These are phyloP conservation scores for Eragrostis nindensis DNA, from an alignment of 176 grass and related monocot species.

Conservation along the genomic window DNA sequence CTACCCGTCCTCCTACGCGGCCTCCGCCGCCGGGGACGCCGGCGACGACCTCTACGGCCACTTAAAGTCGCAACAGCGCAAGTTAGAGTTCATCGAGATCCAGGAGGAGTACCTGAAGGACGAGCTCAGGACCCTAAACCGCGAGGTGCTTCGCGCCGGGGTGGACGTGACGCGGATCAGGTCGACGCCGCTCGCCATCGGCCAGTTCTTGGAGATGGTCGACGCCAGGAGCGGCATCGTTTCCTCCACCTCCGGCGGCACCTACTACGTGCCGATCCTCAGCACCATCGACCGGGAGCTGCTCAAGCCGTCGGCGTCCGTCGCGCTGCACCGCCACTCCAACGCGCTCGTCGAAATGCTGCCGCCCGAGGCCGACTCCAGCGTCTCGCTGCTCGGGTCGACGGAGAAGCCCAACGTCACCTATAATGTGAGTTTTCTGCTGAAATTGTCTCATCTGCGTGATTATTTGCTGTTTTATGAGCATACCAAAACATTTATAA, in stretches of 20 bases:
- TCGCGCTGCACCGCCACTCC: slow-evolving; percentile 84
- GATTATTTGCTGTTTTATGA: neutral
- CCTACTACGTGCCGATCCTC: slow-evolving; percentile 85
- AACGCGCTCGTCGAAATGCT: slow-evolving; percentile 88
- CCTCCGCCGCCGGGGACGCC: no score
- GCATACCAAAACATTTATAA: neutral
- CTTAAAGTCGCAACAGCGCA: slow-evolving; percentile 72
- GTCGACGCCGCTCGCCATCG: slow-evolving; percentile 80
- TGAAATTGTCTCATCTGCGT: neutral
- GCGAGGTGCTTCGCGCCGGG: slow-evolving; percentile 67
- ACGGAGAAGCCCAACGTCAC: slow-evolving; percentile 87
- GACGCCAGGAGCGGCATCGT: slow-evolving; percentile 86
- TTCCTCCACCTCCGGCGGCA: slow-evolving; percentile 75
- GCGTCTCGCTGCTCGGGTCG: slow-evolving; percentile 78
- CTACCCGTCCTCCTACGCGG: no score
- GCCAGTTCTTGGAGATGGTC: slow-evolving; percentile 99
- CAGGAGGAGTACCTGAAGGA: slow-evolving; percentile 92
- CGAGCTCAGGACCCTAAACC: slow-evolving; percentile 84
- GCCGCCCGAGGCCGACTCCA: slow-evolving; percentile 90
- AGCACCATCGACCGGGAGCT: slow-evolving; percentile 87
- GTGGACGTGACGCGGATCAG: slow-evolving; percentile 88
- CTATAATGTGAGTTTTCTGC: slow-evolving; percentile 65
- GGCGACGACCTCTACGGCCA: slow-evolving; percentile 13
- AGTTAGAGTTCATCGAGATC: slow-evolving; percentile 83
- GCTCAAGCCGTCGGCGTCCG: slow-evolving; percentile 81